Evolutionary conservation across 2,329 filamentous ascomycete genomes (phyloP).

Genomic region (Colletotrichum sp.): DNA sequence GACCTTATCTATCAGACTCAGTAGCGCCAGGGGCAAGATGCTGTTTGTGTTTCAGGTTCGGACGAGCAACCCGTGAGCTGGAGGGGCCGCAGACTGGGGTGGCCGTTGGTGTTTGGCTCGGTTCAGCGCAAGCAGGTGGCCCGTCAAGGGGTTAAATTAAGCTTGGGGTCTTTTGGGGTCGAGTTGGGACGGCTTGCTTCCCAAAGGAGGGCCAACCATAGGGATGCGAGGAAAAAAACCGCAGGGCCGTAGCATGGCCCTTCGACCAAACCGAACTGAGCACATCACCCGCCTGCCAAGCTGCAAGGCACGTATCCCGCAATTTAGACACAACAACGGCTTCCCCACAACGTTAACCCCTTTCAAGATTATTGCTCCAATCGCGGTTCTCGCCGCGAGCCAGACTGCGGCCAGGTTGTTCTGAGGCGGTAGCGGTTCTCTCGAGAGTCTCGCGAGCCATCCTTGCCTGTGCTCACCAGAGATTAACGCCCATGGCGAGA

Average conservation of each 20-base stretch:
- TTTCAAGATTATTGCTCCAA: conserved; percentile 19
- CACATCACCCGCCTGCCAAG: neutral
- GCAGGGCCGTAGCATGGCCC: neutral
- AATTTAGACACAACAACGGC: conserved; percentile 19
- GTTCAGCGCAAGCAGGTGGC: neutral
- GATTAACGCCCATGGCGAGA: neutral
- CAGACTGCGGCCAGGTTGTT: neutral
- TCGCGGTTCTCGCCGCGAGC: neutral
- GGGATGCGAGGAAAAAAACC: neutral
- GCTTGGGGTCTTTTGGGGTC: neutral
- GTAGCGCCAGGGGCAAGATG: conserved; percentile 14
- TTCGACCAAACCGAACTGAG: neutral
- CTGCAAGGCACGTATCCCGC: conserved; percentile 20
- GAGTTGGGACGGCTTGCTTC: neutral
- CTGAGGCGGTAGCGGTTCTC: neutral
- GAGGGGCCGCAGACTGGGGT: neutral
- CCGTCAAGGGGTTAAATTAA: conserved; percentile 10
- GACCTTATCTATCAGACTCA: neutral
- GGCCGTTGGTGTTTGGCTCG: neutral
- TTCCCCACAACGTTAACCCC: conserved; percentile 8
- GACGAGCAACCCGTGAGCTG: neutral
- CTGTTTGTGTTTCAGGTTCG: conserved; percentile 17
- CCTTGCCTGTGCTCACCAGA: neutral
- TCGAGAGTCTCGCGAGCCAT: neutral
- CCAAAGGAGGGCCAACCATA: neutral